phyloP scores from a whole-genome alignment of 2,329 filamentous ascomycete genomes.

The Beauveria sp. region DNA sequence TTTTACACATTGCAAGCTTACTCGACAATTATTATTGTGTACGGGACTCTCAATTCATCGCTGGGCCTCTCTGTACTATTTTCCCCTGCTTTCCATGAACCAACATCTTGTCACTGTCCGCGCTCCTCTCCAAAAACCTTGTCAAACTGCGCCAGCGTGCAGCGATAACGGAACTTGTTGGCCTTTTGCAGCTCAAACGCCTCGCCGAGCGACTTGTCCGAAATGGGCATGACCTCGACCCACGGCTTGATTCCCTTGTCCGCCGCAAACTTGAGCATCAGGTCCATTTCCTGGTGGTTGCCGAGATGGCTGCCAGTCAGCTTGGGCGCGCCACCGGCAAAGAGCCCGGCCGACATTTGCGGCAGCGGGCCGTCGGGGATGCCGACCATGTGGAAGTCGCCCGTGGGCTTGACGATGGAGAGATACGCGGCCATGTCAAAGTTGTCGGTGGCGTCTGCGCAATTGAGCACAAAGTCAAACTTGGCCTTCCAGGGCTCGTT shows the following conservation, averaged over 20 bases:
- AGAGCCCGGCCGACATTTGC: slow-evolving; percentile 28
- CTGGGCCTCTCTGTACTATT: too few species aligned
- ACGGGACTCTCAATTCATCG: too few species aligned
- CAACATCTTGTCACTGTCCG: too few species aligned
- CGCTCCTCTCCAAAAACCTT: slow-evolving; percentile 44
- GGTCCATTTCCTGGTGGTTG: slow-evolving; percentile 50
- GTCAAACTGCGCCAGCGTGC: slow-evolving; percentile 61
- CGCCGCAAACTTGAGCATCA: slow-evolving; percentile 49
- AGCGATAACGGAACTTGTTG: slow-evolving; percentile 65
- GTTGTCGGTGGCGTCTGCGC: slow-evolving; percentile 40
- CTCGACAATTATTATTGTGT: too few species aligned
- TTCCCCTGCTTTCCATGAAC: too few species aligned
- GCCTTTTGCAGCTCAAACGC: slow-evolving; percentile 62
- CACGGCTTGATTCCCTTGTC: slow-evolving; percentile 48
- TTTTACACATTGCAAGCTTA: too few species aligned
- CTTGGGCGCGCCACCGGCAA: slow-evolving; percentile 26
- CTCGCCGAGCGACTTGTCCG: slow-evolving; percentile 60
- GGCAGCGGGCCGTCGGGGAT: slow-evolving; percentile 44
- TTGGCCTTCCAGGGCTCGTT: slow-evolving; percentile 42
- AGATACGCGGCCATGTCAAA: slow-evolving; percentile 48
- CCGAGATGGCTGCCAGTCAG: slow-evolving; percentile 48
- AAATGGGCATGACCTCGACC: slow-evolving; percentile 57
- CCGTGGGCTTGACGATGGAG: slow-evolving; percentile 42
- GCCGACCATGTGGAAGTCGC: slow-evolving; percentile 51
- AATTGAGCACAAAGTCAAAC: slow-evolving; percentile 46